A percentile compares a stretch with the other conserved stretches of the same genome.
Conservation (phyloP, 768 basidiomycete species). For the Strobilomyces dryophilus region DNA sequence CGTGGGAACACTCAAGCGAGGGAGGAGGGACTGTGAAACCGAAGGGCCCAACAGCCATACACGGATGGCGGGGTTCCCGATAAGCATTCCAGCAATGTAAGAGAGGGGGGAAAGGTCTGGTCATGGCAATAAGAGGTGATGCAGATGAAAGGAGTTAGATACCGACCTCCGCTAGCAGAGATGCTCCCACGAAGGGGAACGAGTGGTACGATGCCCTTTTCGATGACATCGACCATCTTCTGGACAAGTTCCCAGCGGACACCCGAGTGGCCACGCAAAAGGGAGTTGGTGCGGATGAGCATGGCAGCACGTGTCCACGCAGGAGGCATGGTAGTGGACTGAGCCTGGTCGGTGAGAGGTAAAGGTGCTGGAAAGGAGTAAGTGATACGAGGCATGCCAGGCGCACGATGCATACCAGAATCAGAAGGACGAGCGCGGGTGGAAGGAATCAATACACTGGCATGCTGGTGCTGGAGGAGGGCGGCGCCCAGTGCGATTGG, state of each 20-base stretch:
- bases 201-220: conserved; percentile 68
- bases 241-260: conserved; percentile 78
- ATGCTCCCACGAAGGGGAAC: conserved; percentile 84
- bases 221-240: conserved; percentile 70
- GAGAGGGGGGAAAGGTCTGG: conserved; percentile 75
- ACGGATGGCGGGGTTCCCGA: conserved; percentile 75
- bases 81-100: conserved; percentile 77
- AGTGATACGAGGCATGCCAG: background rate
- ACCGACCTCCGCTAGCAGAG: conserved; percentile 73
- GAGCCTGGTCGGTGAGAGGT: conserved; percentile 67
- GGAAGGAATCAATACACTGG: conserved; percentile 63
- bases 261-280: conserved; percentile 85
- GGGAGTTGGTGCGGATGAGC: conserved; percentile 82
- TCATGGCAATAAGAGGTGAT: conserved; percentile 3
- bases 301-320: conserved; percentile 88
- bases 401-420: conserved; percentile 1
- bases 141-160: background rate
- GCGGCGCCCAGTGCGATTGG: conserved; percentile 71
- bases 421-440: conserved; percentile 23
- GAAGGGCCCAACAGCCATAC: conserved; percentile 49
- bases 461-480: conserved; percentile 83
- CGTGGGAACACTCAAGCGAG: conserved; percentile 14
- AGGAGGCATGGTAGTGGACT: conserved; percentile 74
- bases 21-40: background rate
- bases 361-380: conserved; percentile 30